A percentile compares a stretch with the other conserved stretches of the same genome.
phyloP scores from a whole-genome alignment of 192 early-diverging fungal genomes.

The Podila horticola region DNA sequence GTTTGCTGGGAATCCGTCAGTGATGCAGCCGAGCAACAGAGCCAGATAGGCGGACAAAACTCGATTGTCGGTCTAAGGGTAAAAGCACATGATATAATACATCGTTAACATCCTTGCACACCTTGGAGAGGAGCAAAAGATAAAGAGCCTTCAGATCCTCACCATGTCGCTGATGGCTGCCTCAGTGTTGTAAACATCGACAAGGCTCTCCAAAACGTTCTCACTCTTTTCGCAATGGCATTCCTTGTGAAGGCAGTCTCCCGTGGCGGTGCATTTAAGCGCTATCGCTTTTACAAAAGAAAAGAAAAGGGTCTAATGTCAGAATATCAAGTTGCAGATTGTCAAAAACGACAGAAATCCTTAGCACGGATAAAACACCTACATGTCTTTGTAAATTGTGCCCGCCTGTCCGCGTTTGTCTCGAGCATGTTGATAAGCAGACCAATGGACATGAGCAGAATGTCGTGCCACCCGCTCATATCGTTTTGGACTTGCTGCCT shows the following conservation, averaged over 20 bases:
- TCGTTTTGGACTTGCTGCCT: slow-evolving; percentile 8
- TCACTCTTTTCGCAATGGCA: slow-evolving; percentile 33
- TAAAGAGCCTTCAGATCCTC: neutral
- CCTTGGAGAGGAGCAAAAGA: neutral
- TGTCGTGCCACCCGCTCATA: slow-evolving; percentile 43
- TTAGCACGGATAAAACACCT: neutral
- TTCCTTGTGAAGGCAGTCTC: slow-evolving; percentile 29
- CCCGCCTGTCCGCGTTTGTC: slow-evolving; percentile 2
- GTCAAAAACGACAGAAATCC: neutral
- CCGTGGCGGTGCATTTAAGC: slow-evolving; percentile 30
- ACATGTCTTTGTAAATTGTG: slow-evolving; percentile 30
- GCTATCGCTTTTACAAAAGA: slow-evolving; percentile 21
- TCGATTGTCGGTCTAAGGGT: slow-evolving; percentile 30
- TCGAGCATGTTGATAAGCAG: slow-evolving; percentile 49
- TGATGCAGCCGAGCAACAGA: slow-evolving; percentile 22
- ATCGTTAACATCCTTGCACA: neutral
- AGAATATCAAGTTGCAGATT: neutral
- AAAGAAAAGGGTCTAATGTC: neutral
- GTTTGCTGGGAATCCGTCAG: slow-evolving; percentile 13
- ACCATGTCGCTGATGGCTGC: slow-evolving; percentile 35
- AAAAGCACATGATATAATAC: neutral
- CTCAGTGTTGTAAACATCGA: slow-evolving; percentile 42
- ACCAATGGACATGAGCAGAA: slow-evolving; percentile 35
- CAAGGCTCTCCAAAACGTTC: slow-evolving; percentile 34
- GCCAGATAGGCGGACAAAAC: slow-evolving; percentile 38